Percentiles rank a stretch among this genome's conserved stretches.
Conservation (phyloP, 2,329 filamentous ascomycete genomes). For the Colletotrichum sp. region DNA sequence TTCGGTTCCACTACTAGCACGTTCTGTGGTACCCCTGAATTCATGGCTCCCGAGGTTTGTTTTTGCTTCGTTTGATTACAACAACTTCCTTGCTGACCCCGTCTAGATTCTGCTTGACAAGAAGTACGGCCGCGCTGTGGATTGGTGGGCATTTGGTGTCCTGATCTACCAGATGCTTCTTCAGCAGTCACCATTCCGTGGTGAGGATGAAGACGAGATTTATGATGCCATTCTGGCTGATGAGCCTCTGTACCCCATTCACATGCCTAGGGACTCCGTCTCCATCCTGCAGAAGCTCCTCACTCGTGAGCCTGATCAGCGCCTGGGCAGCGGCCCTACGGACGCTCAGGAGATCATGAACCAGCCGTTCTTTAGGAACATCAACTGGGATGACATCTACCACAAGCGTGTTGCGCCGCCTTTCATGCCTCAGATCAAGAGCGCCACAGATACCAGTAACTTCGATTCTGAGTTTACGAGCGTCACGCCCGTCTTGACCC, state of each 20-base stretch:
- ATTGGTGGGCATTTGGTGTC: constrained; percentile 99
- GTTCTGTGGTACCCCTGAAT: constrained; percentile 99
- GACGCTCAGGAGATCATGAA: constrained; percentile 99
- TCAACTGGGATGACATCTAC: constrained; percentile 99
- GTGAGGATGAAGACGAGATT: constrained; percentile 98
- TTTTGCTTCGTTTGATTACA: neutral
- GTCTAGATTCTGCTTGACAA: constrained; percentile 91
- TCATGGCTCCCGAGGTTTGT: constrained; percentile 95
- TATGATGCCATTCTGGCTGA: constrained; percentile 98
- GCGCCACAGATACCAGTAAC: constrained; percentile 97
- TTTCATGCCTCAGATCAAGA: constrained; percentile 89
- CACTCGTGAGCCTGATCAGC: constrained; percentile 91
- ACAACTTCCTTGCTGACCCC: constrained; percentile 32
- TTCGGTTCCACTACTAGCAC: constrained; percentile 96
- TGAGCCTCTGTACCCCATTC: constrained; percentile 96
- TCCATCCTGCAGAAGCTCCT: constrained; percentile 97
- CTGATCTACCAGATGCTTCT: constrained; percentile 99
- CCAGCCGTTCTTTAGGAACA: constrained; percentile 96
- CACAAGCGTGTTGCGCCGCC: constrained; percentile 90
- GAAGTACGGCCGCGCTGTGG: constrained; percentile 95
- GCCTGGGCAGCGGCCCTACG: constrained; percentile 91
- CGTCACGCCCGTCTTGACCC: constrained; percentile 95
- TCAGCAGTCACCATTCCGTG: constrained; percentile 97
- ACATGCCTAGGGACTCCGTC: constrained; percentile 97
- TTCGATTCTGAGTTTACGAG: constrained; percentile 99